phyloP scores from a whole-genome alignment of 495 filamentous ascomycete species.

The Lepraria neglecta region DNA sequence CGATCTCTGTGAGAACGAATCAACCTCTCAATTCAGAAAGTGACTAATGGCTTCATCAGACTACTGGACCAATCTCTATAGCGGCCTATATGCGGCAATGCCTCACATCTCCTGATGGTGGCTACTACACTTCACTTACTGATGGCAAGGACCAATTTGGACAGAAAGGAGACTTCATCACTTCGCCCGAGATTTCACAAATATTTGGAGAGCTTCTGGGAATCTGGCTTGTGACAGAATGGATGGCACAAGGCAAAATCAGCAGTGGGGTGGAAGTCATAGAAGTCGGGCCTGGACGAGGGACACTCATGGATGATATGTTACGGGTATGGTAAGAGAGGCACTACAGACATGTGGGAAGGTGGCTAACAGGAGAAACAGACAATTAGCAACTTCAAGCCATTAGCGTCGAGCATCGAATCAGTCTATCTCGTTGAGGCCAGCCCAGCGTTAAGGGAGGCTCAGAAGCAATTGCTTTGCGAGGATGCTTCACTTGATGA shows the following conservation, averaged over 20 bases:
- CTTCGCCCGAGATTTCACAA: slow-evolving; percentile 94
- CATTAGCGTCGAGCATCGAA: slow-evolving; percentile 69
- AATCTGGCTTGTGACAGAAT: slow-evolving; percentile 91
- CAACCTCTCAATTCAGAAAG: neutral
- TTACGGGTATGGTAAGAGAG: slow-evolving; percentile 53
- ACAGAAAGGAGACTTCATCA: slow-evolving; percentile 86
- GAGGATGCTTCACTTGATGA: slow-evolving; percentile 61
- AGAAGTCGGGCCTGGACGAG: slow-evolving; percentile 89
- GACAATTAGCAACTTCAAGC: slow-evolving; percentile 79
- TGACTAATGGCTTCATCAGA: slow-evolving; percentile 35
- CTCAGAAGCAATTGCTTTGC: slow-evolving; percentile 80
- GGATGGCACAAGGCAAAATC: slow-evolving; percentile 78
- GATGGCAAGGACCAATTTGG: slow-evolving; percentile 77
- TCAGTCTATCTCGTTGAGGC: slow-evolving; percentile 88
- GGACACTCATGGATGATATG: slow-evolving; percentile 96
- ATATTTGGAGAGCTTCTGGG: slow-evolving; percentile 92
- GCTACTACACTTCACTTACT: slow-evolving; percentile 70
- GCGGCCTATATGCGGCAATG: slow-evolving; percentile 98
- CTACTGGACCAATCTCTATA: slow-evolving; percentile 83
- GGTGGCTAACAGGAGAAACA: slow-evolving; percentile 32
- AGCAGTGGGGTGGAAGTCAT: slow-evolving; percentile 73
- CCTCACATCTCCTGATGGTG: slow-evolving; percentile 80
- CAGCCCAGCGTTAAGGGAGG: slow-evolving; percentile 62
- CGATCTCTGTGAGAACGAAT: slow-evolving; percentile 62
- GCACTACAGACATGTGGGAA: slow-evolving; percentile 3